Percentiles rank a stretch among this genome's conserved stretches.
These are phyloP conservation scores for Fusarium agapanthi DNA, from an alignment of 2,329 filamentous ascomycete genomes.

Conservation along the genomic window DNA sequence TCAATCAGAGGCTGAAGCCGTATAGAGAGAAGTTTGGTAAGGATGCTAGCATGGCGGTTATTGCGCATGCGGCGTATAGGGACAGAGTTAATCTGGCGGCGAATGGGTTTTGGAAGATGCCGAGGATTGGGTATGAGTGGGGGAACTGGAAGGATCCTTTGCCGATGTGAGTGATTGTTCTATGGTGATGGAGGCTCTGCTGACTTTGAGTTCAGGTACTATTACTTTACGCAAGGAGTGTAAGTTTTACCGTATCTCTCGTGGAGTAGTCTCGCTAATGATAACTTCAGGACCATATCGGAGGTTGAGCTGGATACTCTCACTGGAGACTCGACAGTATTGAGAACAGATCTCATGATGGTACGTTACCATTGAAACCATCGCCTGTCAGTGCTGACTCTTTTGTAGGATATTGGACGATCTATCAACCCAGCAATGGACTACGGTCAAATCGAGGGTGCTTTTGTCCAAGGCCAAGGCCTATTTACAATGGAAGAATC, in stretches of 20 bases:
- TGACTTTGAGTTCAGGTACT: not conserved
- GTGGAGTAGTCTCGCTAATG: accelerated
- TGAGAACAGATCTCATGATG: not conserved
- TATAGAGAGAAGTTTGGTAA: not conserved
- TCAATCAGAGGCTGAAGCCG: not conserved
- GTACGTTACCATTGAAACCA: accelerated
- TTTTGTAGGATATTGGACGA: not conserved
- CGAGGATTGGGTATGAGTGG: slow-evolving; percentile 91
- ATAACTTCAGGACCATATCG: not conserved
- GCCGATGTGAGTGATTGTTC: slow-evolving; percentile 54
- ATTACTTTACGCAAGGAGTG: slow-evolving; percentile 2
- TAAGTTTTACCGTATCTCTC: accelerated
- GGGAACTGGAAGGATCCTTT: slow-evolving; percentile 90
- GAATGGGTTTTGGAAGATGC: slow-evolving; percentile 91
- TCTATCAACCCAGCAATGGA: slow-evolving; percentile 1
- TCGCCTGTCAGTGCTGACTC: accelerated
- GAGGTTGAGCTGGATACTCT: not conserved
- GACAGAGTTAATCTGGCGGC: slow-evolving; percentile 90
- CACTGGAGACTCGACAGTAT: not conserved
- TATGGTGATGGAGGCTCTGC: accelerated
- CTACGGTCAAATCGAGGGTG: not conserved
- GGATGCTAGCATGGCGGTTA: not conserved
- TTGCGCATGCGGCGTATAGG: slow-evolving; percentile 11
- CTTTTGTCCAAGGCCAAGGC: not conserved
- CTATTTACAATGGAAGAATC: slow-evolving; percentile 2